These are phyloP conservation scores for Porphyra umbilicalis DNA, from an alignment of 31 red algal species.

Conservation along the genomic window DNA sequence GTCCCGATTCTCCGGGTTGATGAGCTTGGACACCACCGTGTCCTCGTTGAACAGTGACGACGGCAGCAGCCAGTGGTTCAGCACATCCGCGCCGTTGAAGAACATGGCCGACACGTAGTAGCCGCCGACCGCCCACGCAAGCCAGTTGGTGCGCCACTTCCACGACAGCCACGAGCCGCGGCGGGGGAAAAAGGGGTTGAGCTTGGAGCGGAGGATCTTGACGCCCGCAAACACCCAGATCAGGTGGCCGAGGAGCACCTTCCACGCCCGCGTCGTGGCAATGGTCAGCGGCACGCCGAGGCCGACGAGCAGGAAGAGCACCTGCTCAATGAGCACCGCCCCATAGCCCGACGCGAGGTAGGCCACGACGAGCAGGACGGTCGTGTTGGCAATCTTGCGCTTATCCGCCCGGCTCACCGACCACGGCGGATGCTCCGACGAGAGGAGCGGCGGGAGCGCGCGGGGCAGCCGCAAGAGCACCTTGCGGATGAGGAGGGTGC, in stretches of 20 bases:
- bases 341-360: constrained; percentile 94
- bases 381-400: constrained; percentile 65
- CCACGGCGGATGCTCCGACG: constrained; percentile 77
- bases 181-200: constrained; percentile 94
- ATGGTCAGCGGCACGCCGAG: constrained; percentile 90
- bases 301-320: constrained; percentile 67
- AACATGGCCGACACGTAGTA: constrained; percentile 91
- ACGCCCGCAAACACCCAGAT: constrained; percentile 99
- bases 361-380: constrained; percentile 72
- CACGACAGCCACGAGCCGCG: constrained; percentile 83
- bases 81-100: constrained; percentile 89
- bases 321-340: constrained; percentile 75
- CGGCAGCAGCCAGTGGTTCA: constrained; percentile 91
- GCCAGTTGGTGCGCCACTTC: constrained; percentile 81
- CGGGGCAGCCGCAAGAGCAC: background rate
- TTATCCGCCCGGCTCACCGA: constrained; percentile 58
- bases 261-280: constrained; percentile 89
- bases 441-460: constrained; percentile 49
- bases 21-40: constrained; percentile 95
- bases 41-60: constrained; percentile 88
- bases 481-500: constrained; percentile 8
- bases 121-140: constrained; percentile 95
- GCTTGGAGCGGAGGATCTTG: constrained; percentile 68
- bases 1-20: constrained; percentile 97
- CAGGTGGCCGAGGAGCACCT: constrained; percentile 92